Conservation (phyloP, 805 yeast genomes). For the Kodamaea lidongshanica region DNA sequence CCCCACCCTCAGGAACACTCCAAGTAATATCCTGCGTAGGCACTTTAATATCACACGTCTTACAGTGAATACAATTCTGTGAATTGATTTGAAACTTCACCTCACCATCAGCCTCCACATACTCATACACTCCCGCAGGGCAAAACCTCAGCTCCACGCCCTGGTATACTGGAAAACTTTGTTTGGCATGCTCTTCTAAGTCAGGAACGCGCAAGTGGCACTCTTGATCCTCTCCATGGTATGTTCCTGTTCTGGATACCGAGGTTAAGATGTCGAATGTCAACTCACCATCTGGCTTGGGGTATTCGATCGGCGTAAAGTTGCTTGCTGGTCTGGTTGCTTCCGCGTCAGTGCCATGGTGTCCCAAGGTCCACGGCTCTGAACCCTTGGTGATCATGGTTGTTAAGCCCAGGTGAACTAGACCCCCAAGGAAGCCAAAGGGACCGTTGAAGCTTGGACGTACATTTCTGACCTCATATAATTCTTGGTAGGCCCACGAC, state of each 20-base stretch:
- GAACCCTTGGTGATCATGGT: conserved; percentile 73
- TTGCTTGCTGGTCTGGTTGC: conserved; percentile 63
- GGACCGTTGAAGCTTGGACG: conserved; percentile 83
- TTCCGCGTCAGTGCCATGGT: conserved; percentile 62
- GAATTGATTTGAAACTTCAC: conserved; percentile 89
- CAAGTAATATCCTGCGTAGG: conserved; percentile 93
- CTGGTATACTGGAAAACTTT: conserved; percentile 65
- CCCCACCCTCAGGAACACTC: conserved; percentile 99
- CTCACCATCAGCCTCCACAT: conserved; percentile 63
- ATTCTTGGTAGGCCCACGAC: conserved; percentile 85
- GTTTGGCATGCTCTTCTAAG: conserved; percentile 65
- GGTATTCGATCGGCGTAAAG: conserved; percentile 72
- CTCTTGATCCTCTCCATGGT: conserved; percentile 89
- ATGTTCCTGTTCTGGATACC: conserved; percentile 95
- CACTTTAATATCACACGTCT: conserved; percentile 95
- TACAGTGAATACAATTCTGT: conserved; percentile 97
- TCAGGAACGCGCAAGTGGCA: conserved; percentile 69
- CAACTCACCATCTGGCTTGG: conserved; percentile 91
- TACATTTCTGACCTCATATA: conserved; percentile 78
- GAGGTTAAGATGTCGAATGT: conserved; percentile 90
- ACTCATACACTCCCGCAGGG: conserved; percentile 98
- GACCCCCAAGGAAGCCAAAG: conserved; percentile 75
- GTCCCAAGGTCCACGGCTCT: conserved; percentile 83
- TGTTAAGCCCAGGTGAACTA: conserved; percentile 76
- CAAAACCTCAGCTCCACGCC: conserved; percentile 92